Conservation (phyloP, 148 eudicot species). For the Chenopodium suecicum region DNA sequence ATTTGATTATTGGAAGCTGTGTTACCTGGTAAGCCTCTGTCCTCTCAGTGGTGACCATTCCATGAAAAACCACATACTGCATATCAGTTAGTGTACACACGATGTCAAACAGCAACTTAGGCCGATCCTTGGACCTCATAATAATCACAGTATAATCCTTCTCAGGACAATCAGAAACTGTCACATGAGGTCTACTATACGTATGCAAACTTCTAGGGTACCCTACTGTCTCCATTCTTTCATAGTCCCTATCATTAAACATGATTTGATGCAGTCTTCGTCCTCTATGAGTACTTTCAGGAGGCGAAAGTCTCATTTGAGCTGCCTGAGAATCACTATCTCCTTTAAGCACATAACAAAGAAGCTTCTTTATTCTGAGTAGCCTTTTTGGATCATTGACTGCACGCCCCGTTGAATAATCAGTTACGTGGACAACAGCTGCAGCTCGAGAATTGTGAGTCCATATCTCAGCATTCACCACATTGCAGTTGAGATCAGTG, state of each 20-base stretch:
- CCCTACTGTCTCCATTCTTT: slow-evolving; percentile 39
- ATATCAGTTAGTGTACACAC: slow-evolving; percentile 90
- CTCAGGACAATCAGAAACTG: slow-evolving; percentile 56
- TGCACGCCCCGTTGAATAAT: slow-evolving; percentile 47
- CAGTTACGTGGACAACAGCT: slow-evolving; percentile 78
- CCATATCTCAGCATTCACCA: slow-evolving; percentile 84
- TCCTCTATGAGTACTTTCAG: slow-evolving; percentile 60
- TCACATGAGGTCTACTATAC: slow-evolving; percentile 49
- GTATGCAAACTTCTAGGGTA: slow-evolving; percentile 26
- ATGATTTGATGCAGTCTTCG: slow-evolving; percentile 90
- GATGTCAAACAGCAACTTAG: slow-evolving; percentile 82
- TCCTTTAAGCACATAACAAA: slow-evolving; percentile 70
- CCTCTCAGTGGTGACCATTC: slow-evolving; percentile 49
- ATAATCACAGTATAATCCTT: slow-evolving; percentile 76
- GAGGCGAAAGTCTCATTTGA: slow-evolving; percentile 64
- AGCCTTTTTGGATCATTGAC: slow-evolving; percentile 67
- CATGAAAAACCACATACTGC: slow-evolving; percentile 91
- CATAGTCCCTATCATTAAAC: slow-evolving; percentile 87
- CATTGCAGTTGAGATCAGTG: slow-evolving; percentile 59
- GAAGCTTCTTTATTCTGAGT: slow-evolving; percentile 52
- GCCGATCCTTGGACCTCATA: slow-evolving; percentile 81
- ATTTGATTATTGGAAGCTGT: neutral
- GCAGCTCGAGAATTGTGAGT: slow-evolving; percentile 89
- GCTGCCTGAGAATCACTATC: slow-evolving; percentile 56
- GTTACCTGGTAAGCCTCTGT: slow-evolving; percentile 73